Conservation (phyloP, 331 rosid genomes). For the Arachis monticola region DNA sequence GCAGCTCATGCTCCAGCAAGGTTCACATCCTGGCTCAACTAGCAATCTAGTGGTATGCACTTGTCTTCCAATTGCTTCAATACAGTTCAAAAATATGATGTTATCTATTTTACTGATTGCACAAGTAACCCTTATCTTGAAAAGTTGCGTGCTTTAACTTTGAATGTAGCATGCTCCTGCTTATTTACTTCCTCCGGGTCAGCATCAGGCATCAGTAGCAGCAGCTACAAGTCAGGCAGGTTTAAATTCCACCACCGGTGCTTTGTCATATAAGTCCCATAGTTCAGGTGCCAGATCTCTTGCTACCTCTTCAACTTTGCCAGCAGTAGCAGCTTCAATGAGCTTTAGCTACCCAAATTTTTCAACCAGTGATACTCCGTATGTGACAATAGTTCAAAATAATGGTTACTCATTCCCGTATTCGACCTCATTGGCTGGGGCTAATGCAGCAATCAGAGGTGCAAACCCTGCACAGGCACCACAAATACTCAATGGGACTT, state of each 20-base stretch:
- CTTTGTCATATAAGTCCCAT: constrained; percentile 46
- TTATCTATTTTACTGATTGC: constrained; percentile 29
- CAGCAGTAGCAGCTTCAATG: constrained; percentile 48
- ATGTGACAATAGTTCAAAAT: constrained; percentile 56
- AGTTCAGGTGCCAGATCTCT: constrained; percentile 51
- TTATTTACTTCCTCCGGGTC: constrained; percentile 46
- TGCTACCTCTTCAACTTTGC: constrained; percentile 52
- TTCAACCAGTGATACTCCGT: constrained; percentile 54
- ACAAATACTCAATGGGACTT: constrained; percentile 53
- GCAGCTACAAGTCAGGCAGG: constrained; percentile 47
- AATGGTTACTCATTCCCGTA: constrained; percentile 61
- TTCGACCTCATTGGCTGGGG: constrained; percentile 53
- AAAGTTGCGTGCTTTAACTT: constrained; percentile 37
- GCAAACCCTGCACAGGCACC: constrained; percentile 54
- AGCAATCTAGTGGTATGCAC: constrained; percentile 58
- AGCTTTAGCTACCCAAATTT: constrained; percentile 52
- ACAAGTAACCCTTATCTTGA: constrained; percentile 3
- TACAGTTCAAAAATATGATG: constrained; percentile 10
- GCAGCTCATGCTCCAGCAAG: constrained; percentile 51
- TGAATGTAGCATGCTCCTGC: constrained; percentile 59
- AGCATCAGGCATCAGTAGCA: constrained; percentile 53
- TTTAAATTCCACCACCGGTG: constrained; percentile 41
- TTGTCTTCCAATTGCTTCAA: constrained; percentile 31
- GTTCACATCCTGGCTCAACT: constrained; percentile 46
- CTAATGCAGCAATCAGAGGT: constrained; percentile 50